Evolutionary conservation across 2,329 filamentous ascomycete genomes (phyloP).

Genomic region (Fusarium pseudocircinatum): DNA sequence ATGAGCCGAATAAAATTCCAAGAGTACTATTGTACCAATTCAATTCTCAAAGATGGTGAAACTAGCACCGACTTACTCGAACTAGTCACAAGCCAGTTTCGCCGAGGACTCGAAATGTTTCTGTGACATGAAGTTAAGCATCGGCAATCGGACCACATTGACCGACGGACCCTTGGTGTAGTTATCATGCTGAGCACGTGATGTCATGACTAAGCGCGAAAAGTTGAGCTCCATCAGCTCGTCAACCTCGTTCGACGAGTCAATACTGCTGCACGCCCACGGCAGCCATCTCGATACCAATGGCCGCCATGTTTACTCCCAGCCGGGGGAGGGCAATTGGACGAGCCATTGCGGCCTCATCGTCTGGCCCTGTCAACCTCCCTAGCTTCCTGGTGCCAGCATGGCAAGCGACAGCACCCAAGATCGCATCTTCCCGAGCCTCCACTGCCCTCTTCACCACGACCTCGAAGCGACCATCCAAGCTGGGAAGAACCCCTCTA

Average conservation of each 20-base stretch:
- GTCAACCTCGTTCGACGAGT: slow-evolving; percentile 21
- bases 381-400: slow-evolving; percentile 79
- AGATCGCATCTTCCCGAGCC: slow-evolving; percentile 53
- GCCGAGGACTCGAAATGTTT: background rate
- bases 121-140: background rate
- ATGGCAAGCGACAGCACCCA: slow-evolving; percentile 59
- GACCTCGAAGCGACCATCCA: slow-evolving; percentile 73
- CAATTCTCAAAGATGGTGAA: slow-evolving; percentile 1
- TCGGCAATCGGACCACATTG: background rate
- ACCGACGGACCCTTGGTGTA: background rate
- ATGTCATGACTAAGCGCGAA: slow-evolving; percentile 49
- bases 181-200: slow-evolving; percentile 37
- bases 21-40: slow-evolving; percentile 46
- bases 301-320: slow-evolving; percentile 70
- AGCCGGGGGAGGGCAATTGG: slow-evolving; percentile 69
- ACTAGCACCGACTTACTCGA: background rate
- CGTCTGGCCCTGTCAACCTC: slow-evolving; percentile 62
- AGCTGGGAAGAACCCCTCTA: slow-evolving; percentile 85
- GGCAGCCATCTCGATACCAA: slow-evolving; percentile 42
- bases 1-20: slow-evolving; percentile 42
- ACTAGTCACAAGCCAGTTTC: background rate
- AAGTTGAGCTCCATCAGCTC: slow-evolving; percentile 41
- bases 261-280: slow-evolving; percentile 27
- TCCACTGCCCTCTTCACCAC: slow-evolving; percentile 70
- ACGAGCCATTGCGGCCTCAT: slow-evolving; percentile 58